Evolutionary conservation across 257 asterid genomes (phyloP).

Genomic region (Solanum dulcamara): DNA sequence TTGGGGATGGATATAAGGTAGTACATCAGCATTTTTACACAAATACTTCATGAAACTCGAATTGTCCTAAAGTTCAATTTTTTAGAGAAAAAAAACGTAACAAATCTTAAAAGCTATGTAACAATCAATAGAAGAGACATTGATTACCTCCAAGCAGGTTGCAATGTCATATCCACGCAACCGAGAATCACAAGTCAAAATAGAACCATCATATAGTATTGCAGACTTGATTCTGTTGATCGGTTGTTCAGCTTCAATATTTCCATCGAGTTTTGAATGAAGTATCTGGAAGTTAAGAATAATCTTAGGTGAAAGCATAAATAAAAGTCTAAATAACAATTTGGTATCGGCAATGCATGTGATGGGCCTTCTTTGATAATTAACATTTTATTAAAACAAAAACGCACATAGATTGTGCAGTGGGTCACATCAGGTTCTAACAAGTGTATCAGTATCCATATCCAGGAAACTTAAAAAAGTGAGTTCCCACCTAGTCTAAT

Average conservation of each 20-base stretch:
- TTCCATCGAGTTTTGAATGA: slow-evolving; percentile 51
- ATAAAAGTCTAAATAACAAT: background rate
- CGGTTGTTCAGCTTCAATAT: slow-evolving; percentile 26
- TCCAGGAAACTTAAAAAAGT: background rate
- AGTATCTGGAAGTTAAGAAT: slow-evolving; percentile 39
- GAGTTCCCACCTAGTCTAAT: background rate
- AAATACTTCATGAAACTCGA: background rate
- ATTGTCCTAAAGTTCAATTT: background rate
- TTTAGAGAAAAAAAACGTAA: background rate
- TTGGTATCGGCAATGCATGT: background rate
- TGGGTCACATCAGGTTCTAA: background rate
- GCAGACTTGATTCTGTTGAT: slow-evolving; percentile 50
- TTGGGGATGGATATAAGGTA: background rate
- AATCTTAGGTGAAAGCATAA: background rate
- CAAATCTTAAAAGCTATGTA: background rate
- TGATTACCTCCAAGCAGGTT: slow-evolving; percentile 90
- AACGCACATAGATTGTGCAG: background rate
- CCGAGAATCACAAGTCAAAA: slow-evolving; percentile 57
- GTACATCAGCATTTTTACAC: background rate
- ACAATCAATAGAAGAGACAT: background rate
- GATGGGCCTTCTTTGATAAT: background rate
- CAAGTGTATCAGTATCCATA: background rate
- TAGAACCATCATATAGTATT: slow-evolving; percentile 65
- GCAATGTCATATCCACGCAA: slow-evolving; percentile 70
- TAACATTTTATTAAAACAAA: background rate